These are phyloP conservation scores for Platanthera zijinensis DNA, from an alignment of 106 monocot genomes.

Conservation along the genomic window DNA sequence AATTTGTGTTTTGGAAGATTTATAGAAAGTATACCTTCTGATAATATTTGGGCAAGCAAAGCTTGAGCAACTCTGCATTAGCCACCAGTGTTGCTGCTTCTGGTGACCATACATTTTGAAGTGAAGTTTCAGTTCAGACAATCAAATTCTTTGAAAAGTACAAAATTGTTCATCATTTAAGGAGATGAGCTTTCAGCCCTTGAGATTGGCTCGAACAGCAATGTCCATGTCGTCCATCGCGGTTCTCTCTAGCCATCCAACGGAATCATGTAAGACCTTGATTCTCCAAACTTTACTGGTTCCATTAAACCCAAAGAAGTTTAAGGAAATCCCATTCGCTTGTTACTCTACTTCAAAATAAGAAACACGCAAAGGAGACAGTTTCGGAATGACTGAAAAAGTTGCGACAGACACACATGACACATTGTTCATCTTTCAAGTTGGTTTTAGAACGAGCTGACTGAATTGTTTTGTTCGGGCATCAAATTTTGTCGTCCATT, in stretches of 20 bases:
- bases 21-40: too few species aligned
- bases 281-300: slow-evolving; percentile 85
- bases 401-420: too few species aligned
- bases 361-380: too few species aligned
- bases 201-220: slow-evolving; percentile 75
- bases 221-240: slow-evolving; percentile 93
- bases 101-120: slow-evolving; percentile 6
- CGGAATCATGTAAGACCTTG: slow-evolving; percentile 64
- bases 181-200: slow-evolving; percentile 77
- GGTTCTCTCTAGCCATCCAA: slow-evolving; percentile 80
- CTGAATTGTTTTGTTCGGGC: too few species aligned
- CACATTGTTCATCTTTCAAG: too few species aligned
- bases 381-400: too few species aligned
- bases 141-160: not conserved
- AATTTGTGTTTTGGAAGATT: too few species aligned
- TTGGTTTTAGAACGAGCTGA: too few species aligned
- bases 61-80: too few species aligned
- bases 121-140: not conserved
- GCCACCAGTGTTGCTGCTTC: too few species aligned
- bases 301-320: slow-evolving; percentile 89
- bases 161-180: slow-evolving; percentile 46
- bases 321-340: slow-evolving; percentile 67
- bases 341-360: slow-evolving; percentile 92
- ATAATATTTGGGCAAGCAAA: too few species aligned
- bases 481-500: too few species aligned